phyloP scores from a whole-genome alignment of 805 yeast genomes.

The Cyberlindnera americana region DNA sequence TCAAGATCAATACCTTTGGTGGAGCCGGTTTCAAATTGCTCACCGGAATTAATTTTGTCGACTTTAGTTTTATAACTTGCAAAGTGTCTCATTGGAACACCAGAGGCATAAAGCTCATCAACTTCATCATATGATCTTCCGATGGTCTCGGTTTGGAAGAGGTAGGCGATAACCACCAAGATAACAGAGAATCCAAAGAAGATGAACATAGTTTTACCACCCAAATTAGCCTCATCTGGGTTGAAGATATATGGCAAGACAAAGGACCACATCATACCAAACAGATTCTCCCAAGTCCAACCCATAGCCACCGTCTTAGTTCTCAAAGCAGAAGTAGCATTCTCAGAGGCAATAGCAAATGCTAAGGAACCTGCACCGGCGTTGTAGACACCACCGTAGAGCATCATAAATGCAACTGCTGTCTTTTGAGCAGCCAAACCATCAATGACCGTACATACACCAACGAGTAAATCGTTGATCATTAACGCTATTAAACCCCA shows the following conservation, averaged over 20 bases:
- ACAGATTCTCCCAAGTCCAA: conserved; percentile 27
- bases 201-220: conserved; percentile 42
- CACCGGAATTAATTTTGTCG: conserved; percentile 8
- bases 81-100: conserved; percentile 30
- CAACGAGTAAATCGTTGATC: background rate
- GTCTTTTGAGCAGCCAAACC: conserved; percentile 27
- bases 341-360: background rate
- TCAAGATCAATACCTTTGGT: background rate
- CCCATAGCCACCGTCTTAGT: conserved; percentile 36
- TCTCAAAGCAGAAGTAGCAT: conserved; percentile 17
- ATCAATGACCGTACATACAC: conserved; percentile 18
- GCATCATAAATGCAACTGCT: conserved; percentile 24
- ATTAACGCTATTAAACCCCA: conserved; percentile 18
- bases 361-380: conserved; percentile 34
- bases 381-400: conserved; percentile 32
- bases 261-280: conserved; percentile 32
- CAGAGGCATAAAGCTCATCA: conserved; percentile 43
- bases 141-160: conserved; percentile 53
- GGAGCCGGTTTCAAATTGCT: conserved; percentile 5
- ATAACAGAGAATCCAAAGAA: conserved; percentile 35
- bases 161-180: conserved; percentile 38
- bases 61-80: conserved; percentile 9
- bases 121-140: conserved; percentile 53
- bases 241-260: conserved; percentile 44
- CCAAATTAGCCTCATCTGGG: conserved; percentile 37